phyloP scores from a whole-genome alignment of 257 asterid genomes.

The Solanum rostratum region DNA sequence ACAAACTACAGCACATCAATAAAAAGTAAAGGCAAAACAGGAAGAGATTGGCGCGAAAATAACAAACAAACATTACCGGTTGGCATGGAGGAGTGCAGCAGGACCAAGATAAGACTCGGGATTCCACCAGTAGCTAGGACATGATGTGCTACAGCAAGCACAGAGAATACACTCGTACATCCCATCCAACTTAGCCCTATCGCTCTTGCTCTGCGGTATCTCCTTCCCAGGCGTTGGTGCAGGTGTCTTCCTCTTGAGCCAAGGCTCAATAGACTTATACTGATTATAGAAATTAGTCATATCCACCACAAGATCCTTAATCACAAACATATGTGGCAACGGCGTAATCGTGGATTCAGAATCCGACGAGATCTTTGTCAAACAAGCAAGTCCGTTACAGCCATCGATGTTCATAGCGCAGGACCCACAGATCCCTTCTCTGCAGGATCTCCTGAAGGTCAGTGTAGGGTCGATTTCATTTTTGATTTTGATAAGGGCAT shows the following conservation, averaged over 20 bases:
- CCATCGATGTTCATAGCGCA: constrained; percentile 97
- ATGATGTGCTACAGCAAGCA: constrained; percentile 91
- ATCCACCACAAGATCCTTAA: constrained; percentile 93
- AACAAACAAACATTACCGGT: constrained; percentile 29
- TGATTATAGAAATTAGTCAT: constrained; percentile 92
- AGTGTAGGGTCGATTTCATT: constrained; percentile 84
- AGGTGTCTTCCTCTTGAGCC: constrained; percentile 82
- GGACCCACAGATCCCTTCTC: constrained; percentile 97
- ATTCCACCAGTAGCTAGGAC: constrained; percentile 99
- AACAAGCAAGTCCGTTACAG: constrained; percentile 71
- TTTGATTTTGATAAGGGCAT: constrained; percentile 82
- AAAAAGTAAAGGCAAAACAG: background rate
- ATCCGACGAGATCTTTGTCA: constrained; percentile 57
- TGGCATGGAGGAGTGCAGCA: constrained; percentile 90
- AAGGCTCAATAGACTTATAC: constrained; percentile 92
- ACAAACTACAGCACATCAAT: background rate
- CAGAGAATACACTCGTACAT: constrained; percentile 96
- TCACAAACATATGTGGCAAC: constrained; percentile 90
- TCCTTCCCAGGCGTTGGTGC: constrained; percentile 58
- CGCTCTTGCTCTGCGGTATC: constrained; percentile 67
- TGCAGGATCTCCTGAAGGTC: constrained; percentile 89
- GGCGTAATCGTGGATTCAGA: constrained; percentile 58
- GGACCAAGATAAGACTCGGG: constrained; percentile 97
- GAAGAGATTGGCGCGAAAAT: background rate
- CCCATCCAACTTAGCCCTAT: constrained; percentile 87